Base-by-base conservation (phyloP, 2,329 filamentous ascomycete species). In the Nemania bipapillata region DNA sequence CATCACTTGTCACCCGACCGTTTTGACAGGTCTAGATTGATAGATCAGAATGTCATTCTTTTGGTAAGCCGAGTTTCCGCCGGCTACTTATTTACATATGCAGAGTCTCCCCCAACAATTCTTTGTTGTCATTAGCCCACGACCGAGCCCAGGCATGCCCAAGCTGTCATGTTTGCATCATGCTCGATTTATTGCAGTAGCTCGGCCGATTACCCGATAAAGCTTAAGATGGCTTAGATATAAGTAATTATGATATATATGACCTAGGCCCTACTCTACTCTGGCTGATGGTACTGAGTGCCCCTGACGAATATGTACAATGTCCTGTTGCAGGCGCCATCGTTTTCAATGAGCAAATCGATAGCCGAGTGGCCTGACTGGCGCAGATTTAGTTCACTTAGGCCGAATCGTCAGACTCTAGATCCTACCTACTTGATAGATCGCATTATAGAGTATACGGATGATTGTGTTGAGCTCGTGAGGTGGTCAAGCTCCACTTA, bases 1-100 rank as follows among this genome's bases (percentile, higher is more conserved):
- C 12, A 3, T 24, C 8, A 37, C 50, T 6, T 22, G 53, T 62
- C 58, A 54, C 63, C 37, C 22, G 56, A 64, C 28, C 30, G 2
- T 37, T 63, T 37, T 12, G 17, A 40, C 11, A 45, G 40, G 40
- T n/a, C 40, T 20, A 45, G 40, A 45, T 45, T 2, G 17, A 45
- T 7, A 45, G 20, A 45, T 45, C 17, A 45, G 20, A 24, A 42
- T 20, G 3, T 1, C 15, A 50, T 32, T n/a, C 12, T 26, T 28
- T 42, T 22, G 9, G 49, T 26, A 32, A 26, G 12, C 26, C 24
- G 24, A 32, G 17, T 60, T 28, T 49, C 15, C 11, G n/a, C 24
- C 15, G 12, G 28, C 17, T 22, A n/a, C n/a, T n/a, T n/a, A n/a
- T n/a, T n/a, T n/a, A 24, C 22, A 20, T 28, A 42, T n/a, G 11